Base-by-base conservation (phyloP, 768 basidiomycete species). In the Suillus clintonianus region DNA sequence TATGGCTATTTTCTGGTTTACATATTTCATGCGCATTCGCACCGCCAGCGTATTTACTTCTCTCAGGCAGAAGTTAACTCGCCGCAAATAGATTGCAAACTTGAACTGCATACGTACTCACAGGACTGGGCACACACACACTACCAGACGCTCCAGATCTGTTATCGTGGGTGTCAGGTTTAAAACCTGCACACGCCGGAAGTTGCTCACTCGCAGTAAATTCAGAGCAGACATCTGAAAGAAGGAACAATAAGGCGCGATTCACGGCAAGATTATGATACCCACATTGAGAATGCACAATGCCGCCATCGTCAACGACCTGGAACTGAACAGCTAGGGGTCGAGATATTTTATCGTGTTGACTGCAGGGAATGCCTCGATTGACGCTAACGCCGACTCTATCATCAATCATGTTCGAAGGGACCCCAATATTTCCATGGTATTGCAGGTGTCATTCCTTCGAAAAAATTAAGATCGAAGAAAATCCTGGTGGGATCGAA, bases 11-110 rank as follows among this genome's bases (percentile, higher is more conserved):
- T 75, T 66, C 48, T 58, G 60, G 42, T 65, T 68, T 39, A 74
- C 70, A 48, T 75, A 70, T 55, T 30, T 72, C 27, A 70, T 75
- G 67, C 69, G 74, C 53, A 69, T 74, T 51, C 59, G 63, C 30
- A 69, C 19, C 61, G 63, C 39, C 69, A 73, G 67, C 34, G 27
- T 60, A 19, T 60, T 60, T 24, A 5, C 32, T 15, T 53, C 59
- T 60, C 27, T 60, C 13, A 60, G 17, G 42, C 37, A 53, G 59
- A 60, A 9, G 37, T 34, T 60, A 14, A 17, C 32, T 53, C 51
- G 51, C 32, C 5, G 51, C 19, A 53, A 32, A n/a, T 47, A 14
- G 17, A 37, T 58, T 1, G 13, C 11, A 37, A 37, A 13, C 37
- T 13, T 39, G n/a, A n/a, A 39, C 37, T 5, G 13, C 36, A 10